Base-by-base conservation (phyloP, 352 stramenopile genomes). In the Globisporangium yorkense region DNA sequence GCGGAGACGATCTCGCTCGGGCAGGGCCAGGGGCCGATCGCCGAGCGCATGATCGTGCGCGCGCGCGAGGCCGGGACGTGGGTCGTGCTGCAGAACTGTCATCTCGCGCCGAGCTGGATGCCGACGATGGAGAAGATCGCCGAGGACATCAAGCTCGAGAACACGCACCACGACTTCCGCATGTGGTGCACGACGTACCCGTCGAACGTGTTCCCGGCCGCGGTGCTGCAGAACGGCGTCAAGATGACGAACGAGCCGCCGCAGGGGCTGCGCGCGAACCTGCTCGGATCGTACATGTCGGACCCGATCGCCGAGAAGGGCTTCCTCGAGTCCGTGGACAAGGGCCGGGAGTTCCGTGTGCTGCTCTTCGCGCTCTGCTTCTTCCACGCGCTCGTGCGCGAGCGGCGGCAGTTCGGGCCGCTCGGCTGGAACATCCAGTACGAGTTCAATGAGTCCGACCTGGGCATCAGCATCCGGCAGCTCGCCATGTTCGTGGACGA, bases 361-460 rank as follows among this genome's bases (percentile, higher is more conserved):
- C 66, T 98, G 31, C 67, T 98, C 3, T 98, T 94, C 62, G 78
- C 87, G 54, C 72, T 98, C 46, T 94, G 85, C 54, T 94, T 94
- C 52, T 94, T 94, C 67, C 94, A 98, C 58, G 93, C 93, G 10
- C 71, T 98, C 13, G 84, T 98, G 20, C 94, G 97, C 45, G 93
- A 98, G 66, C 80, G 94, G 0, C 74, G 93, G 27, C 77, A 97
- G 61, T 98, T 97, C 67, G 94, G 94, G 0, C 87, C 92, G 21
- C 76, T 98, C 3, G 94, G 94, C 12, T 98, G 93, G 91, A 98
- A 98, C 62, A 98, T 98, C 51, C 91, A 96, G 61, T 98, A 98
- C 68, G 94, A 97, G 68, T 98, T 98, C 62, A 97, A 97, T 63
- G 90, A 97, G 70, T 97, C 84, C 1, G 94, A 98, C 58, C 54